A percentile compares a stretch with the other conserved stretches of the same genome.
Conservation (phyloP, 352 stramenopile species). For the Phytophthora europaea region DNA sequence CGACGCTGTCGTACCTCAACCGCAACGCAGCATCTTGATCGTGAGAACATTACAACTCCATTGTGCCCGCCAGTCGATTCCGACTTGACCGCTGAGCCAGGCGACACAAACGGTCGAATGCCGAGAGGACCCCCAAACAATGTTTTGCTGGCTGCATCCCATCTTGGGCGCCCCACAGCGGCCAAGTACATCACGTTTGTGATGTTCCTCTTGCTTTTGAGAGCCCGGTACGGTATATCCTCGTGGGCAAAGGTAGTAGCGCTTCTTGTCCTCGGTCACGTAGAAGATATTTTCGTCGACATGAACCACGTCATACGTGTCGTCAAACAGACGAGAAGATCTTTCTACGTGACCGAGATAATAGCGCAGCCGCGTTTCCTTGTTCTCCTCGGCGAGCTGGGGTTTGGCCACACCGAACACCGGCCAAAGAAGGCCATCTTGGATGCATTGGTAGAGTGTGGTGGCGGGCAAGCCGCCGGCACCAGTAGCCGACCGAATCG, state of each 20-base stretch:
- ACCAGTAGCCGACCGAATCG: slow-evolving; percentile 1
- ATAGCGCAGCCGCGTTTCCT: not conserved
- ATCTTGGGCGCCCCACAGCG: not conserved
- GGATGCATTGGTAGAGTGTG: not conserved
- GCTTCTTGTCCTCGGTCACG: not conserved
- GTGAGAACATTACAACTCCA: too few species aligned
- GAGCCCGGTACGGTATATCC: not conserved
- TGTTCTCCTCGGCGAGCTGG: slow-evolving; percentile 10
- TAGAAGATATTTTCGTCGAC: not conserved
- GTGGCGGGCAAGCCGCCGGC: not conserved
- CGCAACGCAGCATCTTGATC: too few species aligned
- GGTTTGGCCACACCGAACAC: slow-evolving; percentile 7
- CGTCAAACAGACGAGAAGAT: slow-evolving; percentile 11
- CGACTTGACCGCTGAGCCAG: not conserved
- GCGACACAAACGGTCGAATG: not conserved
- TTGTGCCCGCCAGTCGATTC: not conserved
- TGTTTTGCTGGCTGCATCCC: not conserved
- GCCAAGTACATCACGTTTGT: not conserved
- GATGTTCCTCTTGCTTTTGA: not conserved
- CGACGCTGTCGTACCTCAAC: too few species aligned
- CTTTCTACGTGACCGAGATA: slow-evolving; percentile 16
- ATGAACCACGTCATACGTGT: slow-evolving; percentile 12
- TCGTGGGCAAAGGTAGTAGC: not conserved
- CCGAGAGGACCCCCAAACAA: not conserved
- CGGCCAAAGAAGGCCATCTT: not conserved